phyloP scores from a whole-genome alignment of 306 rosid species.

The Prinsepia uniflora region DNA sequence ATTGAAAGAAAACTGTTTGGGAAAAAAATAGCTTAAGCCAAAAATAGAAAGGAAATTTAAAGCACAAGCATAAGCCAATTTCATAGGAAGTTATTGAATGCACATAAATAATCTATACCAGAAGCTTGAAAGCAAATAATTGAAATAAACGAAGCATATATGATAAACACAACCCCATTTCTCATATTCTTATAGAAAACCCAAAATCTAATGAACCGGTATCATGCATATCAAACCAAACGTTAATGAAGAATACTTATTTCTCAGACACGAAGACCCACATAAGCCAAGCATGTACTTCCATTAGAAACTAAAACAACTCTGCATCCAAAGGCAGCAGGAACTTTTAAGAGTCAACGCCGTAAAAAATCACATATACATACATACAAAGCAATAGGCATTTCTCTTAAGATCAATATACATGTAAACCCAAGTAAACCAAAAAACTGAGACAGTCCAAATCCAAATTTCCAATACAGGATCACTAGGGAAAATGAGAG shows the following conservation, averaged over 20 bases:
- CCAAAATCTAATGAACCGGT: not conserved
- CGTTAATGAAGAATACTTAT: not conserved
- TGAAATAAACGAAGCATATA: not conserved
- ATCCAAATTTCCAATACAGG: not conserved
- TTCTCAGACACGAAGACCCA: not conserved
- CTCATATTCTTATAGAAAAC: not conserved
- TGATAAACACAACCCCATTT: slow-evolving; percentile 2
- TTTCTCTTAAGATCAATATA: not conserved
- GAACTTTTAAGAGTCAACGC: slow-evolving; percentile 8
- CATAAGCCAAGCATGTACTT: not conserved
- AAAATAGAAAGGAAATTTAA: not conserved
- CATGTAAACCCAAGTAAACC: not conserved
- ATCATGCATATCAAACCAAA: not conserved
- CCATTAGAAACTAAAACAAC: not conserved
- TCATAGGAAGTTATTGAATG: too few species aligned
- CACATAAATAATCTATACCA: not conserved
- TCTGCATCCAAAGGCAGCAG: not conserved
- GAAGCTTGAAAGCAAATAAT: not conserved
- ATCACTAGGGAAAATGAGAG: not conserved
- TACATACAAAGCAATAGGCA: not conserved
- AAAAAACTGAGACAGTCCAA: not conserved
- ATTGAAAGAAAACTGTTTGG: not conserved
- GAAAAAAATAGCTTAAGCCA: not conserved
- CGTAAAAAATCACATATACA: not conserved
- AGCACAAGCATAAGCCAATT: too few species aligned